These are phyloP conservation scores for Alternaria novae-zelandiae DNA, from an alignment of 2,329 filamentous ascomycete genomes.

Conservation along the genomic window DNA sequence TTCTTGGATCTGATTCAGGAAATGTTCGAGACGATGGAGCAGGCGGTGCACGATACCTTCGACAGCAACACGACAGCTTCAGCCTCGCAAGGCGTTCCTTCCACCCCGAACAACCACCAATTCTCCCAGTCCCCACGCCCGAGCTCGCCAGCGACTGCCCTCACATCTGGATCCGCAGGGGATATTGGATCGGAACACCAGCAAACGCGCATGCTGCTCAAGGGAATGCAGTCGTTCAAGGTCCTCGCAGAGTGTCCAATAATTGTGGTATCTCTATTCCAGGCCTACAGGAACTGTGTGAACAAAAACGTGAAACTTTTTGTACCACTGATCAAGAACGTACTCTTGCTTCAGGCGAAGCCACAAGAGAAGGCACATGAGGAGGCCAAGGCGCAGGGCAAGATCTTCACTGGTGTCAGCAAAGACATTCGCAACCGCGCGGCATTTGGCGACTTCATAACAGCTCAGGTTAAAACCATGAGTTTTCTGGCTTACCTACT, in stretches of 20 bases:
- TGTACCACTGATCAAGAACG: constrained; percentile 90
- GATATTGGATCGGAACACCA: constrained; percentile 86
- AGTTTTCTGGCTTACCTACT: constrained; percentile 95
- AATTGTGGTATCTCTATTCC: constrained; percentile 97
- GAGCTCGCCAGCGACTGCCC: constrained; percentile 84
- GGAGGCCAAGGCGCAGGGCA: constrained; percentile 78
- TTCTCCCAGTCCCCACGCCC: constrained; percentile 88
- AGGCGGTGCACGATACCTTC: constrained; percentile 92
- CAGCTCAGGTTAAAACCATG: constrained; percentile 98
- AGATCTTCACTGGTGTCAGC: constrained; percentile 90
- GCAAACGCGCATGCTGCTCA: constrained; percentile 79
- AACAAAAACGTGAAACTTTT: constrained; percentile 87
- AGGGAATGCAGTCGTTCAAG: constrained; percentile 99
- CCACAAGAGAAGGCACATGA: constrained; percentile 91
- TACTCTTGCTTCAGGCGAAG: constrained; percentile 85
- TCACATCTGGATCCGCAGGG: constrained; percentile 71
- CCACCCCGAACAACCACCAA: constrained; percentile 66
- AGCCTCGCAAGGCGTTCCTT: constrained; percentile 63
- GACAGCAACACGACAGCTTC: constrained; percentile 71
- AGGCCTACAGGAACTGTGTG: constrained; percentile 83
- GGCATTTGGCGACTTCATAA: constrained; percentile 97
- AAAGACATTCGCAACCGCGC: constrained; percentile 91
- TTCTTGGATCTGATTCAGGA: constrained; percentile 94
- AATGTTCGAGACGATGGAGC: constrained; percentile 93
- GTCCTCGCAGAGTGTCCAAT: constrained; percentile 97